Conservation (phyloP, 768 basidiomycete genomes). For the Boletus reticulatus region DNA sequence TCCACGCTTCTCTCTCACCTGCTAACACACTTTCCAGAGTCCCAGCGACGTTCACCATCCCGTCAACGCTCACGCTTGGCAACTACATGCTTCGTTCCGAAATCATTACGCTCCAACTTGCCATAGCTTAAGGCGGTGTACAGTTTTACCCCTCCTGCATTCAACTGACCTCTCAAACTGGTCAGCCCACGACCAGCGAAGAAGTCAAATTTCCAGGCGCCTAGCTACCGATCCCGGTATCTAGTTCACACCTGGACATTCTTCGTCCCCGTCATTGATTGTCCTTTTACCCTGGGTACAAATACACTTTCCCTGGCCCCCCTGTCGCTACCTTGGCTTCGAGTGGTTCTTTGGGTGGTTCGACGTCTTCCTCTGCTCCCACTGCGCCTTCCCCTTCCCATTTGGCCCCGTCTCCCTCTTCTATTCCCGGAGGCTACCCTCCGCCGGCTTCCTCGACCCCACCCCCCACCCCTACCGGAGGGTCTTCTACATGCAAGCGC, state of each 20-base stretch:
- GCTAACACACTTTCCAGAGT: constrained; percentile 24
- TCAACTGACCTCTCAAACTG: too few relatives aligned
- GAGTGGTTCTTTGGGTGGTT: constrained; percentile 1
- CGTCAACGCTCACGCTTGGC: constrained; percentile 49
- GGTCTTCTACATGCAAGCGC: background rate
- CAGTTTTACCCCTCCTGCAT: too few relatives aligned
- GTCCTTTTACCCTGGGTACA: constrained; percentile 5
- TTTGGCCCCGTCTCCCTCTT: background rate
- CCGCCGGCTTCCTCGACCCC: background rate
- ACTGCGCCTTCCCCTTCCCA: background rate
- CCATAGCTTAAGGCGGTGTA: too few relatives aligned
- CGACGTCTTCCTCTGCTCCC: background rate
- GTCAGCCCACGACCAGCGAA: too few relatives aligned
- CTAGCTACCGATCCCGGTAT: constrained; percentile 69
- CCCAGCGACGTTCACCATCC: constrained; percentile 41
- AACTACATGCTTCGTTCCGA: too few relatives aligned
- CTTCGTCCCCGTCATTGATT: background rate
- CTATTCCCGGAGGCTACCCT: background rate
- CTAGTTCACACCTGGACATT: too few relatives aligned
- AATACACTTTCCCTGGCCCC: constrained; percentile 53
- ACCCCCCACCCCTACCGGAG: background rate
- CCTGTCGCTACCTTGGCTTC: constrained; percentile 30
- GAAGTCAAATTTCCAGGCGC: too few relatives aligned
- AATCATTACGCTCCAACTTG: constrained; percentile 73
- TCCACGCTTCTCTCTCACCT: too few relatives aligned